Conservation (phyloP, 139 green algal species). For the Chlamydomonas schloesseri region DNA sequence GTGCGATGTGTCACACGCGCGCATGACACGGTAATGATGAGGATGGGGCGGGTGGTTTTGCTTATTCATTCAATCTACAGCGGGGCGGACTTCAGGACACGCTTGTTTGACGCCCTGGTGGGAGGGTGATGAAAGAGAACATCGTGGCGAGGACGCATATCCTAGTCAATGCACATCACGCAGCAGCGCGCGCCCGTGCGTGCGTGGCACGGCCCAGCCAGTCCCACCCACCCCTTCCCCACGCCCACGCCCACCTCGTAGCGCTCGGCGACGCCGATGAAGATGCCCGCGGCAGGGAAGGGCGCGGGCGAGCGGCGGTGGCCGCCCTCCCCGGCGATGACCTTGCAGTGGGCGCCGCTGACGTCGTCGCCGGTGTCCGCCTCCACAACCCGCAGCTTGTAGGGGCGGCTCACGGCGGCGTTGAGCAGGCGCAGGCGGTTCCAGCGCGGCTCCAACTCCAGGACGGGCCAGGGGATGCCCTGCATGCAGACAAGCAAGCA, state of each 20-base stretch:
- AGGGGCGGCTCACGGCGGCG: not conserved
- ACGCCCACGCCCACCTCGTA: not conserved
- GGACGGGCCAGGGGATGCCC: not conserved
- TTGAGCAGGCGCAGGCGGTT: not conserved
- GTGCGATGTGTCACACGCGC: too few relatives aligned
- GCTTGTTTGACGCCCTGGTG: too few relatives aligned
- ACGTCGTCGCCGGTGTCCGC: not conserved
- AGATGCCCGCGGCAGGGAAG: not conserved
- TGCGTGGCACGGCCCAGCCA: too few relatives aligned
- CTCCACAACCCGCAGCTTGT: not conserved
- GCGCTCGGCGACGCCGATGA: slow-evolving; percentile 18
- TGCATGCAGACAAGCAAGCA: not conserved
- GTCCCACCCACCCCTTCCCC: too few relatives aligned
- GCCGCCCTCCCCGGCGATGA: slow-evolving; percentile 7
- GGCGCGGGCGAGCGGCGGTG: not conserved
- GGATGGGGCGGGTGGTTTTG: too few relatives aligned
- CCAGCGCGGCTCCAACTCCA: not conserved
- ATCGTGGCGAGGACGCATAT: too few relatives aligned
- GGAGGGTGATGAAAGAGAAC: too few relatives aligned
- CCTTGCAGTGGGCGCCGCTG: not conserved
- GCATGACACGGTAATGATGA: too few relatives aligned
- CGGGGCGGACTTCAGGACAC: too few relatives aligned
- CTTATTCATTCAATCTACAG: too few relatives aligned
- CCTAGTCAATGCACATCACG: too few relatives aligned
- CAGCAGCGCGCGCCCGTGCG: too few relatives aligned